phyloP scores from a whole-genome alignment of 148 eudicot species.

The Salicornia ramosissima region DNA sequence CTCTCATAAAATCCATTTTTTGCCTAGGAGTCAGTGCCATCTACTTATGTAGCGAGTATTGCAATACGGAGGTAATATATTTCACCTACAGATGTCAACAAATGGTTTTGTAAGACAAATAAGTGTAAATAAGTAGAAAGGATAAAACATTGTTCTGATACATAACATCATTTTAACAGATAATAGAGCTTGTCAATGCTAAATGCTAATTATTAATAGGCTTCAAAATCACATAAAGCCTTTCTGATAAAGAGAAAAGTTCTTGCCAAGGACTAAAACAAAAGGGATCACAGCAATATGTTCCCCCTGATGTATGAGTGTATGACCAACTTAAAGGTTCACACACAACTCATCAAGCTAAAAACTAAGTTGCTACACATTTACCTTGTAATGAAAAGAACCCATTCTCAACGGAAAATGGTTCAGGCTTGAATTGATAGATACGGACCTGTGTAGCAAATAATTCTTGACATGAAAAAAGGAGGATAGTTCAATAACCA shows the following conservation, averaged over 20 bases:
- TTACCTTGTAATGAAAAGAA: constrained; percentile 63
- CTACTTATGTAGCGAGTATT: too few species aligned
- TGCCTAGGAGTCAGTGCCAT: too few species aligned
- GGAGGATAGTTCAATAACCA: not conserved
- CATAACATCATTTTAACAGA: not conserved
- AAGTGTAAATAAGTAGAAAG: not conserved
- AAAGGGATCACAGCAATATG: not conserved
- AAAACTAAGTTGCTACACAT: constrained; percentile 4
- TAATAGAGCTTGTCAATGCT: not conserved
- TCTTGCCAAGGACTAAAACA: not conserved
- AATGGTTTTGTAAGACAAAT: not conserved
- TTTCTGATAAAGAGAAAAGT: not conserved
- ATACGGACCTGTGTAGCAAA: constrained; percentile 55
- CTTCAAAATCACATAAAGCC: not conserved
- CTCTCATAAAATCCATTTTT: too few species aligned
- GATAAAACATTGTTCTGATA: not conserved
- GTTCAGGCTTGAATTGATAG: constrained; percentile 68
- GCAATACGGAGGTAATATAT: too few species aligned
- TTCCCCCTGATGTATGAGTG: too few species aligned
- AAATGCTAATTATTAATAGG: not conserved
- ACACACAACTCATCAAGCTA: not conserved
- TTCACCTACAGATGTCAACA: too few species aligned
- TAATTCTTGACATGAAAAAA: not conserved
- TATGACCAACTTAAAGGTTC: not conserved
- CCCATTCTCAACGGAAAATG: constrained; percentile 45